Conservation (phyloP, 2,329 filamentous ascomycete genomes). For the Fusarium anguioides region DNA sequence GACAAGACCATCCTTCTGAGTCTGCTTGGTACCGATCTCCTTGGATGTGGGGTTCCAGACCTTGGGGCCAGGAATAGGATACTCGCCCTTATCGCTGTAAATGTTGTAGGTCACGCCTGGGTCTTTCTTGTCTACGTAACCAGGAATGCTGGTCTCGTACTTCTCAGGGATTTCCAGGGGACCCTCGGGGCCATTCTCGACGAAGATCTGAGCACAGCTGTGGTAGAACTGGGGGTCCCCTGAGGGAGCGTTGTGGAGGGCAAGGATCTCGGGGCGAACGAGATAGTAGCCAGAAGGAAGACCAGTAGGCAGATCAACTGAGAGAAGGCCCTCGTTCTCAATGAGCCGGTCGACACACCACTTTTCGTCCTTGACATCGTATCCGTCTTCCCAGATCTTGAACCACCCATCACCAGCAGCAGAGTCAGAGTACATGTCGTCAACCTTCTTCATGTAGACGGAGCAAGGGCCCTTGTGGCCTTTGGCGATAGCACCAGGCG, state of each 20-base stretch:
- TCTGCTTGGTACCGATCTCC: conserved; percentile 31
- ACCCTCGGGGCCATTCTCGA: conserved; percentile 60
- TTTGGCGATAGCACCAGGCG: conserved; percentile 66
- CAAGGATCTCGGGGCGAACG: conserved; percentile 75
- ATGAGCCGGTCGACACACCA: conserved; percentile 81
- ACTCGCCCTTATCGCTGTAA: conserved; percentile 60
- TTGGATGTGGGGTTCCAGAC: conserved; percentile 58
- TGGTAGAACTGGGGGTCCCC: conserved; percentile 78
- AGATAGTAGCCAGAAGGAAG: conserved; percentile 76
- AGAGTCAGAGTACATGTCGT: conserved; percentile 62
- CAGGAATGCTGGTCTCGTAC: conserved; percentile 72
- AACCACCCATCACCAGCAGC: conserved; percentile 78
- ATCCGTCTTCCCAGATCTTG: conserved; percentile 79
- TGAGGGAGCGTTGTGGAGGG: conserved; percentile 71
- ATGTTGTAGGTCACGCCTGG: conserved; percentile 73
- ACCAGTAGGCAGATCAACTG: conserved; percentile 68
- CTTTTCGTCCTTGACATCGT: conserved; percentile 62
- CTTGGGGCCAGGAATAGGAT: conserved; percentile 66
- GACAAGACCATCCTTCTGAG: conserved; percentile 59
- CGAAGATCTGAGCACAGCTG: conserved; percentile 77
- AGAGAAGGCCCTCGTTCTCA: conserved; percentile 70
- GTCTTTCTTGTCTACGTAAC: conserved; percentile 67
- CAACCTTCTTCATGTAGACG: conserved; percentile 78
- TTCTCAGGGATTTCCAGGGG: conserved; percentile 59
- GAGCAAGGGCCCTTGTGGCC: conserved; percentile 76